These are phyloP conservation scores for Amanita fuliginea DNA, from an alignment of 768 basidiomycete species.

Conservation along the genomic window DNA sequence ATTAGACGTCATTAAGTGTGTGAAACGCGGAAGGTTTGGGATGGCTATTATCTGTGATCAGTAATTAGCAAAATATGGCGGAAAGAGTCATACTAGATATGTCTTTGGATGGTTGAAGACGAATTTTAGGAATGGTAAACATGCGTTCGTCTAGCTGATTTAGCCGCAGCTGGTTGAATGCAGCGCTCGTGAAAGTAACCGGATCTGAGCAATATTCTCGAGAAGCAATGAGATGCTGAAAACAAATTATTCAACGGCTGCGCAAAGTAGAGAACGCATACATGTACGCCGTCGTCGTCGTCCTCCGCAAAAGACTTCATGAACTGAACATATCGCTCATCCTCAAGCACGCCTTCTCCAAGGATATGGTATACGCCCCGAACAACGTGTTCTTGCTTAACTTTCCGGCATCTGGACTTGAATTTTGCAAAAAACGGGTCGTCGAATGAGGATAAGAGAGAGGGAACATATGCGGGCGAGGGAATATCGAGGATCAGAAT, in stretches of 20 bases:
- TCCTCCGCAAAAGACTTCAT: constrained; percentile 58
- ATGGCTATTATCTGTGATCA: constrained; percentile 19
- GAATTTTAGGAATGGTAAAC: constrained; percentile 60
- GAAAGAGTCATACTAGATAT: constrained; percentile 24
- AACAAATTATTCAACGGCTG: not conserved
- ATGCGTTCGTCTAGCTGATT: constrained; percentile 59
- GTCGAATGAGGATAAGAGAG: constrained; percentile 37
- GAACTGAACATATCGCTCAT: constrained; percentile 59
- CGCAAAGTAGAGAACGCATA: constrained; percentile 17
- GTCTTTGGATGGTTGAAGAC: constrained; percentile 25
- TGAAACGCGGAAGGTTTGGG: constrained; percentile 35
- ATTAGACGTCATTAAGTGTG: constrained; percentile 30
- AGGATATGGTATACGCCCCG: constrained; percentile 61
- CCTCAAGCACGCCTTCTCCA: constrained; percentile 59
- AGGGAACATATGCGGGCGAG: constrained; percentile 40
- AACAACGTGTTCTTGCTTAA: constrained; percentile 31
- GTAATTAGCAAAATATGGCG: not conserved
- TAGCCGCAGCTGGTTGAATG: constrained; percentile 62
- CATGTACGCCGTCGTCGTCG: constrained; percentile 27
- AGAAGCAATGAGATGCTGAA: constrained; percentile 69
- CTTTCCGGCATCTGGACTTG: constrained; percentile 30
- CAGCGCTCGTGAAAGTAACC: constrained; percentile 65
- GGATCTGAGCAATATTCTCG: constrained; percentile 48
- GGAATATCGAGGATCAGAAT: constrained; percentile 68
- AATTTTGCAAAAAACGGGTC: constrained; percentile 38